A percentile compares a stretch with the other conserved stretches of the same genome.
Evolutionary conservation across 1,284 basidiomycete genomes (phyloP).

Genomic region (Ustilago tritici): DNA sequence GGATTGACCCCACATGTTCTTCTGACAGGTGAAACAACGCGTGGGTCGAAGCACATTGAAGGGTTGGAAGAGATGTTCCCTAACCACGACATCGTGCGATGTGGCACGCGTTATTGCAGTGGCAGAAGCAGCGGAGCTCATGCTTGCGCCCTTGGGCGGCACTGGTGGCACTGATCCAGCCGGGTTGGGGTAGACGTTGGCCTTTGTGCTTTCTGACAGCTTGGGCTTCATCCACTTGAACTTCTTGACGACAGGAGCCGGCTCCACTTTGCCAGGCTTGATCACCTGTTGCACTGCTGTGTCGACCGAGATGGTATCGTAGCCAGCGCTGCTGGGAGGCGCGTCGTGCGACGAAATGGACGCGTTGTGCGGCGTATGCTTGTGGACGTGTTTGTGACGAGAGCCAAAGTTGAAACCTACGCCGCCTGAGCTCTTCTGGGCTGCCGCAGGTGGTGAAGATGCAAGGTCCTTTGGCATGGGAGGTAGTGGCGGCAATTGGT

Average conservation of each 20-base stretch:
- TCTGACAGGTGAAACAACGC: constrained; percentile 92
- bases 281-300: constrained; percentile 70
- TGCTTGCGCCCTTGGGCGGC: constrained; percentile 31
- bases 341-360: constrained; percentile 52
- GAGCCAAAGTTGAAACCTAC: constrained; percentile 54
- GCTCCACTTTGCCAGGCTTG: constrained; percentile 70
- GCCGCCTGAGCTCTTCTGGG: constrained; percentile 20
- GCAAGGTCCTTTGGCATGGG: constrained; percentile 20
- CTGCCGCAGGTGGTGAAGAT: constrained; percentile 7
- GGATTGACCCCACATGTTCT: constrained; percentile 98
- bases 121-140: constrained; percentile 2
- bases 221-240: constrained; percentile 74
- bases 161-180: constrained; percentile 35
- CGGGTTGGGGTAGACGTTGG: constrained; percentile 9
- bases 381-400: constrained; percentile 39
- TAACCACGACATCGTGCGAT: constrained; percentile 51
- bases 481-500: constrained; percentile 38
- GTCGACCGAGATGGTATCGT: constrained; percentile 55
- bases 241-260: constrained; percentile 70
- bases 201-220: constrained; percentile 50
- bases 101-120: constrained; percentile 41
- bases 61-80: constrained; percentile 87
- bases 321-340: constrained; percentile 35
- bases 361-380: constrained; percentile 37
- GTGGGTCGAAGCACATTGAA: constrained; percentile 88